Conservation (phyloP, 805 yeast genomes). For the Myxozyma sirexii region DNA sequence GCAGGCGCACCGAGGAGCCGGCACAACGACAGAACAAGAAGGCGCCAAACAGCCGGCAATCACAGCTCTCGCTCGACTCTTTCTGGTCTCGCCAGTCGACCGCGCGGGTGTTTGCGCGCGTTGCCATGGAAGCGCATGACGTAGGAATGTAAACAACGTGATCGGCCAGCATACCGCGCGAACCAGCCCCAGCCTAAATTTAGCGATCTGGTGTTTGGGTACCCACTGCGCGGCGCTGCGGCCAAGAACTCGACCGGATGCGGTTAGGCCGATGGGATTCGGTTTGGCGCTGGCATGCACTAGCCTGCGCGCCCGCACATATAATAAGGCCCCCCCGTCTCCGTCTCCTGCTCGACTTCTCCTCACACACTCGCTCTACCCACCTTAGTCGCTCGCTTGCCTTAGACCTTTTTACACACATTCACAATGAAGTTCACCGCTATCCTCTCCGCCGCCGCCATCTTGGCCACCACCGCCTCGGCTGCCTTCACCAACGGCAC, state of each 20-base stretch:
- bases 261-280: background rate
- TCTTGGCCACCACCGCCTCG: constrained; percentile 32
- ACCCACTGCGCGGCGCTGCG: background rate
- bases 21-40: too few species aligned
- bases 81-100: too few species aligned
- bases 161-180: constrained; percentile 8
- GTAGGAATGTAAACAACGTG: constrained; percentile 10
- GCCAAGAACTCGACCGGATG: background rate
- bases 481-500: constrained; percentile 45
- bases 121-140: constrained; percentile 10
- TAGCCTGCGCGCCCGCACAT: too few species aligned
- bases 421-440: constrained; percentile 36
- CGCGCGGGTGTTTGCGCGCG: background rate
- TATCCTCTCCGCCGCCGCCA: constrained; percentile 30
- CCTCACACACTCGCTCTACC: constrained; percentile 9
- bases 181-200: constrained; percentile 3
- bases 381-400: constrained; percentile 20
- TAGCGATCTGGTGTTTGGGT: constrained; percentile 3
- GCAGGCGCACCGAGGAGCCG: too few species aligned
- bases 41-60: too few species aligned
- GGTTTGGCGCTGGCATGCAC: background rate
- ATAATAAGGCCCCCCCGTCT: constrained; percentile 12
- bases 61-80: too few species aligned
- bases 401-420: background rate
- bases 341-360: background rate